Percentiles rank a stretch among this genome's conserved stretches.
These are phyloP conservation scores for Dothiorella sarmentorum DNA, from an alignment of 2,329 filamentous ascomycete genomes.

Conservation along the genomic window DNA sequence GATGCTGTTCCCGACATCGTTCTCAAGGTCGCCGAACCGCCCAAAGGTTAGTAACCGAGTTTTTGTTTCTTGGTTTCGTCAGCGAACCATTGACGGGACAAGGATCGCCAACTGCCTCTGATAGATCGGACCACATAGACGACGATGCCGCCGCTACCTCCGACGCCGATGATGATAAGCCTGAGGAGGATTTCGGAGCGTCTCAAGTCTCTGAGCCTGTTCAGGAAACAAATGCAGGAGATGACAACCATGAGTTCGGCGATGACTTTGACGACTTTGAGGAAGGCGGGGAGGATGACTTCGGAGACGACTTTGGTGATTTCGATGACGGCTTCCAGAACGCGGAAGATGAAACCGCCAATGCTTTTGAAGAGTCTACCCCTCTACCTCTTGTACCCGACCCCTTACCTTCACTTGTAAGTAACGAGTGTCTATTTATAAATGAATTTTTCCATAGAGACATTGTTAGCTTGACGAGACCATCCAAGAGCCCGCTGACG, in stretches of 20 bases:
- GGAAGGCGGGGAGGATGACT: conserved; percentile 50
- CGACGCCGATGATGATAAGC: conserved; percentile 19
- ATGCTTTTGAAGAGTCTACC: conserved; percentile 39
- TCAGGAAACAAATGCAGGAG: conserved; percentile 44
- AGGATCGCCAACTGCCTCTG: conserved; percentile 54
- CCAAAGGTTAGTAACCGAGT: conserved; percentile 54
- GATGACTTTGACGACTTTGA: conserved; percentile 68
- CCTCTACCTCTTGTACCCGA: conserved; percentile 39
- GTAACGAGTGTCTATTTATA: conserved; percentile 39
- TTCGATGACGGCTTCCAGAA: conserved; percentile 26
- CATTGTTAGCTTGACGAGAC: conserved; percentile 13
- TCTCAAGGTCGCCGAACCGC: conserved; percentile 45
- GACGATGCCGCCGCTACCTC: conserved; percentile 30
- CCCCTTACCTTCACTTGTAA: conserved; percentile 48
- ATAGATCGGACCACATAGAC: conserved; percentile 48
- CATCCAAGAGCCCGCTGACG: conserved; percentile 27
- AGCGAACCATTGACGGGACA: conserved; percentile 59
- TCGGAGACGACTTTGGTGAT: conserved; percentile 51
- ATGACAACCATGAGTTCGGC: conserved; percentile 69
- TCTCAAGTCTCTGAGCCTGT: conserved; percentile 25
- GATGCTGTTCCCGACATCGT: conserved; percentile 60
- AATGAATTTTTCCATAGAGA: conserved; percentile 26
- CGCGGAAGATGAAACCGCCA: conserved; percentile 33
- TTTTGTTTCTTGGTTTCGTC: conserved; percentile 36
- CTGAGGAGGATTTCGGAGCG: conserved; percentile 22